Evolutionary conservation across 1,284 basidiomycete species (phyloP).

Genomic region (Macrocystidia cucumis): DNA sequence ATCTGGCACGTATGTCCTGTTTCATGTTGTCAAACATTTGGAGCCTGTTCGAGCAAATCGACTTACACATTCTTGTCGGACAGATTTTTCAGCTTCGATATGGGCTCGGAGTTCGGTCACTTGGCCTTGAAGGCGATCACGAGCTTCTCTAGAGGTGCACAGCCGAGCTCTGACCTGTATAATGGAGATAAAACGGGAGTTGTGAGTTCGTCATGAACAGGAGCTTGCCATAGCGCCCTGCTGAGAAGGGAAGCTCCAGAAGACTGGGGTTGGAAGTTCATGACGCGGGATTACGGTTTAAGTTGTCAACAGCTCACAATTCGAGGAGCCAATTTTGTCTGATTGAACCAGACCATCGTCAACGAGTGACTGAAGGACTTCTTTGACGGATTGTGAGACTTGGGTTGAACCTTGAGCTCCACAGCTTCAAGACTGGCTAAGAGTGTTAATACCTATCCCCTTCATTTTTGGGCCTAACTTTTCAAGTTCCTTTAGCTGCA

Average conservation of each 20-base stretch:
- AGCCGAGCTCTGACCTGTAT: constrained; percentile 55
- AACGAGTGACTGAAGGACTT: constrained; percentile 77
- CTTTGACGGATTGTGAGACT: constrained; percentile 87
- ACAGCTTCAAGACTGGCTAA: not conserved
- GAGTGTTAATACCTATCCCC: constrained; percentile 58
- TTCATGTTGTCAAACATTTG: constrained; percentile 6
- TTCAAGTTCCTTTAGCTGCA: constrained; percentile 80
- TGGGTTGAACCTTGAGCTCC: not conserved
- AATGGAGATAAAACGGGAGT: not conserved
- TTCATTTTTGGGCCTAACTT: constrained; percentile 80
- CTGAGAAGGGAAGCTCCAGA: constrained; percentile 89
- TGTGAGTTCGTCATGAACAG: not conserved
- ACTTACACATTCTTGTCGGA: constrained; percentile 62
- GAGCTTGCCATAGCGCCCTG: constrained; percentile 62
- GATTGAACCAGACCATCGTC: constrained; percentile 76
- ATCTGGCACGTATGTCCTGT: constrained; percentile 47
- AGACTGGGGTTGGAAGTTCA: constrained; percentile 44
- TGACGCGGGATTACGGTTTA: too few relatives aligned
- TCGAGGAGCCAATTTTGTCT: constrained; percentile 89
- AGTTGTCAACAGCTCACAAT: constrained; percentile 56
- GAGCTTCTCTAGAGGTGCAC: constrained; percentile 43
- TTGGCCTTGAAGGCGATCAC: constrained; percentile 38
- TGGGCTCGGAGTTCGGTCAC: constrained; percentile 33
- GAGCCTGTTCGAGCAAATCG: constrained; percentile 1
- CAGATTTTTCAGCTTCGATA: constrained; percentile 45